Base-by-base conservation (phyloP, 208 protist species). In the Trypanosoma grayi region DNA sequence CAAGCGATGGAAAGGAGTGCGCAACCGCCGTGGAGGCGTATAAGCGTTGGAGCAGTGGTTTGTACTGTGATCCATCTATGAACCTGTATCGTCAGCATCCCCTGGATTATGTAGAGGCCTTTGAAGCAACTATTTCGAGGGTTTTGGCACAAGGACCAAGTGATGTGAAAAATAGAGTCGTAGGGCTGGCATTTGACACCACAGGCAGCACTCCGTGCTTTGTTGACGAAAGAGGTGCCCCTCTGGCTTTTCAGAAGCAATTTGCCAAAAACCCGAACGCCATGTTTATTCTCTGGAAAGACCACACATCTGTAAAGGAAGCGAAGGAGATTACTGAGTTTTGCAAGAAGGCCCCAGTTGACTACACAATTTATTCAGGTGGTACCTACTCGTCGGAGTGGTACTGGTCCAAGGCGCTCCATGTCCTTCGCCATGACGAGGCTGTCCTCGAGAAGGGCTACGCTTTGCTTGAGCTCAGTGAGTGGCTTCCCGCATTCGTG, bases 211-310 rank as follows among this genome's bases (percentile, higher is more conserved):
- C 76, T 18, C 76, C 76, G 14, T 83, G 69, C 54, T 53, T 87
- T 36, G 73, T 83, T 7, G 76, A 82, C 44, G 67, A 55, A 39
- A 56, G 51, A 22, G 79, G 75, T 61, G 55, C 36, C 20, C 72
- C 76, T 52, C 60, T 87, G 7, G 53, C 80, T 39, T 33, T 83
- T 63, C 53, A 51, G 2, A 33, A 50, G 2, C 46, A 47, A 1
- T 83, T 87, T 53, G 39, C 51, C 20, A 67, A 82, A 16, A 87
- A 83, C 36, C 72, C 75, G 4, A 83, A 81, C 25, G 73, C 75
- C 6, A 87, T 86, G 79, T 82, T 80, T 62, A 71, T 80, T n/a
- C 60, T 87, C 20, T 87, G 80, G 69, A 87, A 87, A 51, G 73
- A 83, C 44, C 80, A 87, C 64, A 83, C 70, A 4, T 71, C 80